Evolutionary conservation across 441 rosid species (phyloP).

Genomic region (Gossypium schwendimanii): DNA sequence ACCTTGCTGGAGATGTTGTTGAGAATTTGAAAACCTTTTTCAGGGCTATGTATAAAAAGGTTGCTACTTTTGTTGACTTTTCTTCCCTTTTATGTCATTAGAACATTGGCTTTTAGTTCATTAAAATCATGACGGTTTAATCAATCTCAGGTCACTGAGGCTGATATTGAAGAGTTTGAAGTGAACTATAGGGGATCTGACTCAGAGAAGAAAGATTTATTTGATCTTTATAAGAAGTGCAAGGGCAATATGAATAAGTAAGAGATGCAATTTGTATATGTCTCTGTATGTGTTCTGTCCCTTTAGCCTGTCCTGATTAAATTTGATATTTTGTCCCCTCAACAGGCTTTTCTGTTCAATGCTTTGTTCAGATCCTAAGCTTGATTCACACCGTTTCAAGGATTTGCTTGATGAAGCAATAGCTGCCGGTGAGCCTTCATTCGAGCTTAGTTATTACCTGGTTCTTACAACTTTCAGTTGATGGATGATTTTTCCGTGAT

Average conservation of each 20-base stretch:
- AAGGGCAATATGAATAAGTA: constrained; percentile 82
- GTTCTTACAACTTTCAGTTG: not conserved
- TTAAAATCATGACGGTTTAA: not conserved
- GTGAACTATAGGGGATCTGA: constrained; percentile 86
- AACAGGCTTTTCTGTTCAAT: constrained; percentile 80
- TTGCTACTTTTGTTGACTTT: constrained; percentile 2
- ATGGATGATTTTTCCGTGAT: not conserved
- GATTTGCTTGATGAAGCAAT: constrained; percentile 66
- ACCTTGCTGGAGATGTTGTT: constrained; percentile 64
- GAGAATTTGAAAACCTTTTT: constrained; percentile 61
- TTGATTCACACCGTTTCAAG: constrained; percentile 88
- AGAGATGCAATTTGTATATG: not conserved
- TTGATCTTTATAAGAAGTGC: constrained; percentile 52
- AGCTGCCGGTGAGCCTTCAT: constrained; percentile 46
- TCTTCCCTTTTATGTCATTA: not conserved
- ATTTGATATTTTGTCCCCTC: constrained; percentile 4
- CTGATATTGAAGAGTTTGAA: constrained; percentile 81
- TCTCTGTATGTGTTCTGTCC: not conserved
- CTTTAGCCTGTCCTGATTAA: not conserved
- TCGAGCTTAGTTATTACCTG: not conserved
- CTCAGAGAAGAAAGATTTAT: constrained; percentile 79
- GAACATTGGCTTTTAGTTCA: not conserved
- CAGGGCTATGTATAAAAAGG: constrained; percentile 71
- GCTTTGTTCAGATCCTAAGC: constrained; percentile 83
- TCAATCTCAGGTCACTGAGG: constrained; percentile 60